phyloP scores from a whole-genome alignment of 2,329 filamentous ascomycete species.

The Pseudogymnoascus sp. region DNA sequence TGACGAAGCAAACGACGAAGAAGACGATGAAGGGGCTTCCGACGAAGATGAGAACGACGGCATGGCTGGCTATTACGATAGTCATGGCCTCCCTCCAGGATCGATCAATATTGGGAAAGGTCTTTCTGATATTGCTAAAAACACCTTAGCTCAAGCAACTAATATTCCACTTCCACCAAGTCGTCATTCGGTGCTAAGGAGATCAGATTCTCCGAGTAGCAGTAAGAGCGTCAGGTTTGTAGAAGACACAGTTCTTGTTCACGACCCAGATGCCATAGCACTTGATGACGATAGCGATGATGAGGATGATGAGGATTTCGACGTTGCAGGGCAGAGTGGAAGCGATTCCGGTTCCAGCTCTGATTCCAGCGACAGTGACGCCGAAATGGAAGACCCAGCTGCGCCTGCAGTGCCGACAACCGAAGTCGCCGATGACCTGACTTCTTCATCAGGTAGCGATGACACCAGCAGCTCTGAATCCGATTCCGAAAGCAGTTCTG shows the following conservation, averaged over 20 bases:
- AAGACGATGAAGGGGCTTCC: conserved; percentile 18
- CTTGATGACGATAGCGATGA: conserved; percentile 24
- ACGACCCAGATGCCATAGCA: conserved; percentile 21
- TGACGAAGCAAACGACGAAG: conserved; percentile 12
- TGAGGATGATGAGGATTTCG: conserved; percentile 14
- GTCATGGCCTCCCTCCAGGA: conserved; percentile 26
- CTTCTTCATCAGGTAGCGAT: conserved; percentile 13
- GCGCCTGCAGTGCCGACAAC: not conserved
- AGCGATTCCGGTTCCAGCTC: not conserved
- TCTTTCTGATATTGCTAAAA: conserved; percentile 21
- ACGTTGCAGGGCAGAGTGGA: not conserved
- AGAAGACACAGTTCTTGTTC: conserved; percentile 15
- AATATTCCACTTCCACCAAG: conserved; percentile 11
- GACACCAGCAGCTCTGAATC: conserved; percentile 15
- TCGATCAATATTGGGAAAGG: conserved; percentile 26
- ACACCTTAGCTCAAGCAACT: conserved; percentile 8
- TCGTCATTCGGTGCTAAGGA: conserved; percentile 11
- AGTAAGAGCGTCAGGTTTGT: conserved; percentile 24
- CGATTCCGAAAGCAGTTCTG: conserved; percentile 16
- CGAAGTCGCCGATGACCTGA: not conserved
- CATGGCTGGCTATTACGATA: conserved; percentile 26
- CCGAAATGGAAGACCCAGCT: not conserved
- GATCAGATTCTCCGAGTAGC: conserved; percentile 17
- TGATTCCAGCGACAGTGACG: not conserved
- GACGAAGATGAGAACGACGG: conserved; percentile 21